Percentiles rank a stretch among this genome's conserved stretches.
phyloP scores from a whole-genome alignment of 2,329 filamentous ascomycete species.

The Monosporascus ibericus region DNA sequence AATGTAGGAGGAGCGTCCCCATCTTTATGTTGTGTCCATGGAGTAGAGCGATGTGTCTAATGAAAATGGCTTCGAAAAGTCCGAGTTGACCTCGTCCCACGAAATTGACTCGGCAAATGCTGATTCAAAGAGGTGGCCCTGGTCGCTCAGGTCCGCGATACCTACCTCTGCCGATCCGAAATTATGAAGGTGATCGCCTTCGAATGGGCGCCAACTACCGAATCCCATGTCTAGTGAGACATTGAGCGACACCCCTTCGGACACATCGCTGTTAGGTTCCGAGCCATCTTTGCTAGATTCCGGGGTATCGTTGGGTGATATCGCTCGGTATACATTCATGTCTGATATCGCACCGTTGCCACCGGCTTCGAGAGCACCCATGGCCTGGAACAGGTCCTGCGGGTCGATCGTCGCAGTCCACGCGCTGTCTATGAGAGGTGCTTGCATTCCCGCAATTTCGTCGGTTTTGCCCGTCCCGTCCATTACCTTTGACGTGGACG shows the following conservation, averaged over 20 bases:
- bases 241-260: slow-evolving; percentile 48
- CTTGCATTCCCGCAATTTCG: slow-evolving; percentile 12
- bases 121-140: slow-evolving; percentile 20
- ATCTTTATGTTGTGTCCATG: slow-evolving; percentile 28
- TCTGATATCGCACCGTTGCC: slow-evolving; percentile 46
- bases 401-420: slow-evolving; percentile 47
- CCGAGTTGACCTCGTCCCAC: slow-evolving; percentile 45
- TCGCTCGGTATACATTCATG: slow-evolving; percentile 45
- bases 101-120: slow-evolving; percentile 20
- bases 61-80: slow-evolving; percentile 48
- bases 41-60: slow-evolving; percentile 42
- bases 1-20: not conserved
- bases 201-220: slow-evolving; percentile 46
- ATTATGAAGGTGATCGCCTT: slow-evolving; percentile 37
- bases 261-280: slow-evolving; percentile 57
- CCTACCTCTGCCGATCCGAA: slow-evolving; percentile 31
- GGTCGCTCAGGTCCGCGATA: slow-evolving; percentile 9
- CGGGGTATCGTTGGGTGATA: slow-evolving; percentile 58
- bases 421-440: slow-evolving; percentile 11
- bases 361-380: slow-evolving; percentile 34
- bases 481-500: slow-evolving; percentile 12
- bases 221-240: slow-evolving; percentile 32
- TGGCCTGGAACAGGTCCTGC: slow-evolving; percentile 38
- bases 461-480: slow-evolving; percentile 20
- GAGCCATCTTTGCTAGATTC: slow-evolving; percentile 59